Evolutionary conservation across 768 basidiomycete species (phyloP), one percentile per base, ranked within the genome.

Genomic region (Dentipellis fragilis): DNA sequence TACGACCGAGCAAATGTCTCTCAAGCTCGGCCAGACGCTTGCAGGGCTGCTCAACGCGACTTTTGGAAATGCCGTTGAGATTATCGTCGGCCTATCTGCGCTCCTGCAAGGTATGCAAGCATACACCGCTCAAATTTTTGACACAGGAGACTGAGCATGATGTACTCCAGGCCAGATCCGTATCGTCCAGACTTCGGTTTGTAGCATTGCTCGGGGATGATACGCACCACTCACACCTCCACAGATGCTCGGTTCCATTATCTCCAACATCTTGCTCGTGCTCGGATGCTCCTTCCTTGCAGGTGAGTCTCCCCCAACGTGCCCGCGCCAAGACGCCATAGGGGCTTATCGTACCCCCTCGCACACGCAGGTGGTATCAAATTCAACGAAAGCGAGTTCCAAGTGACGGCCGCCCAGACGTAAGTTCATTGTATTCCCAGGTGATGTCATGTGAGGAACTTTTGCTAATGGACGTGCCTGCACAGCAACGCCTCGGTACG

Each of bases 211-310:
- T 29, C 29, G 29, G 29, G 54, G 35, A 40, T 35, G 17, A 11
- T 17, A 55, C 47, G 17, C 21, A 23, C 40, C 42, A 34, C 45
- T 29, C 3, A 29, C 29, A 29, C 29, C 29, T 3, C 29, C 29
- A 29, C 60, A 89, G 88, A 84, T 95, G 79, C 79, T 96, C 47
- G 93, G 93, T 17, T 93, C 90, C 29, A 89, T 96, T 57, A 71
- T 96, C 39, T 93, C 91, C 11, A 96, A 96, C 69, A 74, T 94
- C 39, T 78, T 96, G 9, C 76, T 96, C 38, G 93, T 97, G 16
- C 75, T 97, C 12, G 93, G 93, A 7, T 91, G 87, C 69, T 91
- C 89, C 12, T 94, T 94, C 75, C 72, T 94, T 54, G 90, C 89
- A 49, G 87, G 85, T 82, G 58, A 57, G 74, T 68, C 10, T 12